Percentiles rank a stretch among this genome's conserved stretches.
These are phyloP conservation scores for Neofusicoccum umdonicola DNA, from an alignment of 2,329 filamentous ascomycete species.

Conservation along the genomic window DNA sequence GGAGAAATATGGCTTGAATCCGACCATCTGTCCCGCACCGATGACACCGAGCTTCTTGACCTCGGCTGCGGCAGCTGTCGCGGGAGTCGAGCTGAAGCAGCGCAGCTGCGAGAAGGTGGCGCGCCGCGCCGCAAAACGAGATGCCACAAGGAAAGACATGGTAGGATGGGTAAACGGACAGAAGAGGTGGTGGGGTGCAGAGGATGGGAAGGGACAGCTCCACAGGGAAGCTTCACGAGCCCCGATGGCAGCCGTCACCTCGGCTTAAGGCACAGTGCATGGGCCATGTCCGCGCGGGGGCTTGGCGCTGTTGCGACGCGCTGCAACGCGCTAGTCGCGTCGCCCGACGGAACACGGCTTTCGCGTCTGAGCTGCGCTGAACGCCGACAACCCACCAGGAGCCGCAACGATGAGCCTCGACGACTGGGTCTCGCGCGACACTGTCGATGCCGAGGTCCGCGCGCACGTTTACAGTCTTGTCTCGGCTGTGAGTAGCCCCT, in stretches of 20 bases:
- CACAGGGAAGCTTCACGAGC: neutral
- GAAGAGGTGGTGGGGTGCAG: neutral
- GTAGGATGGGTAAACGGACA: neutral
- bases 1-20: conserved; percentile 22
- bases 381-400: neutral
- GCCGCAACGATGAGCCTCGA: conserved; percentile 28
- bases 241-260: conserved; percentile 15
- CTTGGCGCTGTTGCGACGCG: neutral
- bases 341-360: neutral
- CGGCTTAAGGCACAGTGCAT: conserved; percentile 1
- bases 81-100: conserved; percentile 67
- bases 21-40: conserved; percentile 93
- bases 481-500: conserved; percentile 67
- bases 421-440: conserved; percentile 44
- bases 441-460: conserved; percentile 85
- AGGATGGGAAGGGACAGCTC: neutral
- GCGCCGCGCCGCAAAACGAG: conserved; percentile 28
- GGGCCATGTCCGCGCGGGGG: neutral
- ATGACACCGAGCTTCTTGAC: conserved; percentile 89
- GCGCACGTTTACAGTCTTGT: conserved; percentile 92
- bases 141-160: conserved; percentile 33
- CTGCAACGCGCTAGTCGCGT: conserved; percentile 14
- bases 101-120: conserved; percentile 36
- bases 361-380: neutral
- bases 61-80: conserved; percentile 60